Base-by-base conservation (phyloP, 805 yeast species). In the Zygosaccharomyces kombuchaensis region DNA sequence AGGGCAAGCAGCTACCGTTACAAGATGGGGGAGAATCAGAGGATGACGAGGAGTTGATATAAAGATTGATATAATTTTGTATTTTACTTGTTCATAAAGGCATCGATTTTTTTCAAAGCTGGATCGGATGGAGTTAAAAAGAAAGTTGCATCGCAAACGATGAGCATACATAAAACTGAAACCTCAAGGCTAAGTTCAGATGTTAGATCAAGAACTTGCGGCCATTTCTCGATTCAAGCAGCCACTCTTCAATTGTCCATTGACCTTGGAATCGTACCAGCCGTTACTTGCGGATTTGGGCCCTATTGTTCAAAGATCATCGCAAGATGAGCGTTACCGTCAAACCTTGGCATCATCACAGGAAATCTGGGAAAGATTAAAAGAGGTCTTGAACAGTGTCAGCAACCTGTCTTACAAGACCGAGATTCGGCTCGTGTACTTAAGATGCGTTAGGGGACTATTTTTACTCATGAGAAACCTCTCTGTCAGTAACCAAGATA, bases 381-480 rank as follows among this genome's bases (percentile, higher is more conserved):
- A 53, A 12, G 36, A 40, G 0, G 39, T 27, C 12, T 8, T 65
- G 7, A 51, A 54, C 5, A 40, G 41, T 7, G 31, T 26, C 10
- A 34, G 23, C 2, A 34, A 34, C 27, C 26, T 31, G 10, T 36
- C 16, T 22, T 9, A 7, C 7, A 48, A 47, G 36, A 35, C 40
- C 0, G 45, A 50, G 9, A 22, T 47, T 6, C 48, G 55, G 7
- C 47, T 39, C 17, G 46, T 49, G 44, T 56, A 55, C 36, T 17
- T 63, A 6, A 62, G 83, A 35, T 50, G 72, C 2, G 44, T 73
- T 2, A 64, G 82, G 53, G 84, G 81, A 1, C 52, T 71, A 1
- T 45, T 77, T 1, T 50, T 80, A n/a, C 45, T 79, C n/a, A 61
- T 71, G 23, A 62, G 84, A 48, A 79, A 78, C 52, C 51, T 77